Conservation (phyloP, 1,284 basidiomycete species). For the Cutaneotrichosporon spelunceum region DNA sequence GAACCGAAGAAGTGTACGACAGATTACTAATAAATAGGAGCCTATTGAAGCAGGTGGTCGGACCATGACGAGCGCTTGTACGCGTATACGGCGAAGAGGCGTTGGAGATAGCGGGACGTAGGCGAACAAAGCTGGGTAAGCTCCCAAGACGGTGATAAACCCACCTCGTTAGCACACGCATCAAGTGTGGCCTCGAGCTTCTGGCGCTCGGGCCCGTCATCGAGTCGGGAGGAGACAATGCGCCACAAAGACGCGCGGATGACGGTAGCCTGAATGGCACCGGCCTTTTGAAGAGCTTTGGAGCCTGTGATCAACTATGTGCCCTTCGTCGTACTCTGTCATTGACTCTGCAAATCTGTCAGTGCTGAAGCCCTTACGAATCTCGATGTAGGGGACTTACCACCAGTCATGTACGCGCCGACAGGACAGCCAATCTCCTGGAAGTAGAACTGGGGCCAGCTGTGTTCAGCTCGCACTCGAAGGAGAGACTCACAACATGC, state of each 20-base stretch:
- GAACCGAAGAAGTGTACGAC: neutral
- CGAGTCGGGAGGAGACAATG: constrained; percentile 16
- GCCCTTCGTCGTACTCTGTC: neutral
- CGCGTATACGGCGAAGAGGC: constrained; percentile 44
- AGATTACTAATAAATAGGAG: neutral
- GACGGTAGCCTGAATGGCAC: constrained; percentile 12
- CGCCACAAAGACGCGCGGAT: constrained; percentile 5
- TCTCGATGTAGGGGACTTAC: constrained; percentile 24
- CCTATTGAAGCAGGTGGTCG: neutral
- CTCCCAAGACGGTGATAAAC: constrained; percentile 6
- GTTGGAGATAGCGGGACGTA: constrained; percentile 35
- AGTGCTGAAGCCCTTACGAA: neutral
- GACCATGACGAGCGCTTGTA: constrained; percentile 24
- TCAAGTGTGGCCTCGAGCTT: constrained; percentile 28
- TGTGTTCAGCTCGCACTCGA: constrained; percentile 14
- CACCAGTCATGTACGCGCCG: constrained; percentile 31
- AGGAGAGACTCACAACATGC: constrained; percentile 35
- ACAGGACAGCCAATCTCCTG: constrained; percentile 41
- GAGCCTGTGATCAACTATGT: constrained; percentile 9
- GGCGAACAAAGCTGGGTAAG: constrained; percentile 30
- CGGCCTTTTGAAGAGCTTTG: constrained; percentile 7
- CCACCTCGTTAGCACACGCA: constrained; percentile 33
- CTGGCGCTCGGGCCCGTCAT: constrained; percentile 12
- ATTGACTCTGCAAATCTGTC: neutral
- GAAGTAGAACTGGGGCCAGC: constrained; percentile 32